Evolutionary conservation across 306 rosid genomes (phyloP), one percentile per base, ranked within the genome.

Genomic region (Cucumis melo): DNA sequence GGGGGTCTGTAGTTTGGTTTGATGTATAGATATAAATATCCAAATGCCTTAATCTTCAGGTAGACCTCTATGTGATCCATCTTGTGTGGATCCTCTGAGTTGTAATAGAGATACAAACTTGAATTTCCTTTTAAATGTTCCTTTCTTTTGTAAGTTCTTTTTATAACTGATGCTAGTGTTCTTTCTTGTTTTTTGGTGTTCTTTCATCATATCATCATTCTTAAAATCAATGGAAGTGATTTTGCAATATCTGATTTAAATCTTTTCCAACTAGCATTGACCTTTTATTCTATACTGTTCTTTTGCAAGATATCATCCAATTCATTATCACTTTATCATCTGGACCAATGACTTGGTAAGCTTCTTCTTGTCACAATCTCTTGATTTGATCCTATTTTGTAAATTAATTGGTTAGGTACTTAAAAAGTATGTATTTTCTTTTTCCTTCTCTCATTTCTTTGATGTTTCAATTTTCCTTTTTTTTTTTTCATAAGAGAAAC

Each of bases 21-120:
- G 19, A 14, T 68, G 74, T 68, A 68, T 68, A 66, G 73, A 66
- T 51, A 51, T 50, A 14, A 13, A 72, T 50, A 32, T 32, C 23
- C 44, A 73, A 54, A 51, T 73, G 76, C 76, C 77, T 32, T 73
- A 0, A 71, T 71, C 60, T 71, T 73, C 77, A 50, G 77, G 77
- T 73, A 51, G 62, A 73, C 61, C 76, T 73, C 39, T 73, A 73
- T 27, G 23, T 15, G 75, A 21, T 71, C 58, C 75, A 3, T 48
- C 27, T 51, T 73, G 44, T 73, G 44, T 53, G 76, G 61, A 50
- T 19, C 58, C 77, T 50, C 62, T 32, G 48, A 73, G 46, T 51
- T 73, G 48, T 53, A 73, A 51, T 50, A 29, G 61, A 29, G 20
- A 71, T 9, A 6, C 41, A 72, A 27, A 72, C 76, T 71, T 27